A percentile compares a stretch with the other conserved stretches of the same genome.
Evolutionary conservation across 441 rosid genomes (phyloP).

Genomic region (Aquilaria agallochum): DNA sequence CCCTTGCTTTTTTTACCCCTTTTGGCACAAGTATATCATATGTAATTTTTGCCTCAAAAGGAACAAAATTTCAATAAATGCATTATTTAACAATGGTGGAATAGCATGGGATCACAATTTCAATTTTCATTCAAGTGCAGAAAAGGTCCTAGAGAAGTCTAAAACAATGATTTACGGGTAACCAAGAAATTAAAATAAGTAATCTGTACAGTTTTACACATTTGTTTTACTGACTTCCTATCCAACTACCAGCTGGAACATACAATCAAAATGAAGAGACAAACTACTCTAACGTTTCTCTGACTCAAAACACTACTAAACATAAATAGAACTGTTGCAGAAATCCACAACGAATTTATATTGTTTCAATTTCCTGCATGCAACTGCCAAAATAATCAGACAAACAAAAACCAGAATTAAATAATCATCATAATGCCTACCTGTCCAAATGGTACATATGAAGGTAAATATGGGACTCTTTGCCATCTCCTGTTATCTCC

Average conservation of each 20-base stretch:
- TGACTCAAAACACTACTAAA: neutral
- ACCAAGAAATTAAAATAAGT: no score
- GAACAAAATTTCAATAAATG: no score
- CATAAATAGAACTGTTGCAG: neutral
- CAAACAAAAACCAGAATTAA: constrained; percentile 4
- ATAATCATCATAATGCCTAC: constrained; percentile 28
- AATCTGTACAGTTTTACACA: no score
- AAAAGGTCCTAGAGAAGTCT: no score
- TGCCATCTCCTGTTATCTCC: constrained; percentile 60
- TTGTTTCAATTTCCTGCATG: constrained; percentile 2
- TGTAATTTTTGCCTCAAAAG: no score
- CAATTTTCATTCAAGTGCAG: no score
- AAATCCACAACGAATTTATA: neutral
- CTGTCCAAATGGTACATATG: constrained; percentile 97
- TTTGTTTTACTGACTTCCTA: no score
- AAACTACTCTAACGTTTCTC: constrained; percentile 1
- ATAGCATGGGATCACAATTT: no score
- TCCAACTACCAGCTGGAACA: no score
- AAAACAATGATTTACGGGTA: no score
- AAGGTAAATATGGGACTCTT: constrained; percentile 81
- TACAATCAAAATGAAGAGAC: neutral
- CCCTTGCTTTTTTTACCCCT: neutral
- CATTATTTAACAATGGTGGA: no score
- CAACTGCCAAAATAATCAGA: constrained; percentile 7
- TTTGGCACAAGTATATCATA: no score